Percentiles rank a stretch among this genome's conserved stretches.
phyloP scores from a whole-genome alignment of 2,329 filamentous ascomycete species.

The Botrytis paeoniae region DNA sequence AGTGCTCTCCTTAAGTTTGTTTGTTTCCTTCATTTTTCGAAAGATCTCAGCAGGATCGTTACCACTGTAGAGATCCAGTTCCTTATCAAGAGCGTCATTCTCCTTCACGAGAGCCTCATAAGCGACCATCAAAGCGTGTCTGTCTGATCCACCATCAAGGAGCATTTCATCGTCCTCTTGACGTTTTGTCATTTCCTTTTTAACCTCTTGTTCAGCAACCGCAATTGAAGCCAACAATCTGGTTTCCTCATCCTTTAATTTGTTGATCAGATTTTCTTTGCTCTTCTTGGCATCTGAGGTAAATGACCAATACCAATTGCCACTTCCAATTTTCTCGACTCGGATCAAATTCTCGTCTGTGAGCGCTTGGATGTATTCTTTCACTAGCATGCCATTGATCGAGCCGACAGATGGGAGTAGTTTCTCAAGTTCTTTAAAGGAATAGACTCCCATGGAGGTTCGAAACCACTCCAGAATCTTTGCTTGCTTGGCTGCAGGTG shows the following conservation, averaged over 20 bases:
- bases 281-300: constrained; percentile 51
- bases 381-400: constrained; percentile 64
- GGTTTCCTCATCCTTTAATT: constrained; percentile 40
- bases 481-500: constrained; percentile 56
- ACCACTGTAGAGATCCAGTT: constrained; percentile 35
- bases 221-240: constrained; percentile 35
- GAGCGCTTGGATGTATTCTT: constrained; percentile 63
- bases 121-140: constrained; percentile 32
- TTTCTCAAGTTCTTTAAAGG: constrained; percentile 67
- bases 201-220: constrained; percentile 39
- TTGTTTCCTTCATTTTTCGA: constrained; percentile 34
- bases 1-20: constrained; percentile 32
- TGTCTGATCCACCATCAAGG: constrained; percentile 31
- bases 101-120: constrained; percentile 33
- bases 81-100: constrained; percentile 34
- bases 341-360: constrained; percentile 59
- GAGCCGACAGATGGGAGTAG: constrained; percentile 57
- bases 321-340: constrained; percentile 67
- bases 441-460: constrained; percentile 58
- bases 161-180: constrained; percentile 38
- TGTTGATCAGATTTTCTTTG: constrained; percentile 42
- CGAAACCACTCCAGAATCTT: constrained; percentile 59
- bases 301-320: constrained; percentile 72
- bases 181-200: constrained; percentile 39
- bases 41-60: constrained; percentile 36